These are phyloP conservation scores for Neurospora sp. DNA, from an alignment of 495 filamentous ascomycete genomes.

Conservation along the genomic window DNA sequence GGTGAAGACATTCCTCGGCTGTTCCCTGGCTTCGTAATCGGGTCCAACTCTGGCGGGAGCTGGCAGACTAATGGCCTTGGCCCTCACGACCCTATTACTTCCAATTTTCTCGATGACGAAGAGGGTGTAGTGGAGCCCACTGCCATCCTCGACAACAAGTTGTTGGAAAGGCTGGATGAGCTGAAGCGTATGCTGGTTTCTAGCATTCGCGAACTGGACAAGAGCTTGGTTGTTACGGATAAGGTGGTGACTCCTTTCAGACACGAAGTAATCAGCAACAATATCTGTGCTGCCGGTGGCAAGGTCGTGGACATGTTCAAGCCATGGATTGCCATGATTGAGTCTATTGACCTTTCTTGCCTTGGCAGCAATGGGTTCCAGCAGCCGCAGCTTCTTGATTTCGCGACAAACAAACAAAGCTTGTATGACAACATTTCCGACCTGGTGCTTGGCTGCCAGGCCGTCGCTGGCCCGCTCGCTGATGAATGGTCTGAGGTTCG, in stretches of 20 bases:
- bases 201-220: constrained; percentile 75
- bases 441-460: constrained; percentile 75
- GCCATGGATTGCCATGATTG: constrained; percentile 76
- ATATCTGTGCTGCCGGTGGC: constrained; percentile 60
- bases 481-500: constrained; percentile 92
- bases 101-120: constrained; percentile 78
- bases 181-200: constrained; percentile 69
- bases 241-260: constrained; percentile 63
- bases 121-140: constrained; percentile 67
- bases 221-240: constrained; percentile 62
- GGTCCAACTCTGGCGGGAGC: constrained; percentile 70
- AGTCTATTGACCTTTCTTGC: constrained; percentile 75
- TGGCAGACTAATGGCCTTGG: constrained; percentile 89
- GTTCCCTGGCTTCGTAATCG: constrained; percentile 81
- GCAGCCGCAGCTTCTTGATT: constrained; percentile 79
- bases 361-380: constrained; percentile 59
- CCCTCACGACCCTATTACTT: constrained; percentile 53
- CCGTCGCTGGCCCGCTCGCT: constrained; percentile 74
- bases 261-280: constrained; percentile 65
- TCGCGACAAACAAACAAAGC: constrained; percentile 80
- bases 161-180: constrained; percentile 79
- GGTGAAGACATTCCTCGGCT: constrained; percentile 84
- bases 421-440: constrained; percentile 90
- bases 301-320: constrained; percentile 78
- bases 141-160: constrained; percentile 57